phyloP scores from a whole-genome alignment of 306 rosid genomes.

The Mimosa bimucronata region DNA sequence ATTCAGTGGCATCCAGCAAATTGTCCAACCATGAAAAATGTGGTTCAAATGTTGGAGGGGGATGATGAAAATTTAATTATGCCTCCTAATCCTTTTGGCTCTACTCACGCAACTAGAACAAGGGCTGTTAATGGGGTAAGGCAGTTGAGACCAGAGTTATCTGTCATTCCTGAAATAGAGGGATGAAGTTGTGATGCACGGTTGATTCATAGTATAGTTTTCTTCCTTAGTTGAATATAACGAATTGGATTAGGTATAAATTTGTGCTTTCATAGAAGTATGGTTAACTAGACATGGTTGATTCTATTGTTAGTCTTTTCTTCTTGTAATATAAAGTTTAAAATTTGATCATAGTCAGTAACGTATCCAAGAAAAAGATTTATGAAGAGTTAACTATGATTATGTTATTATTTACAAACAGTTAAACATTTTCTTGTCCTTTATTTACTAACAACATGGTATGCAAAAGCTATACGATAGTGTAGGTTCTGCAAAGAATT shows the following conservation, averaged over 20 bases:
- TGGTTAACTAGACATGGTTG: too few species aligned
- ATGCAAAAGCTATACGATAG: too few species aligned
- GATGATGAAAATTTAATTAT: neutral
- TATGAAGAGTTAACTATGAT: too few species aligned
- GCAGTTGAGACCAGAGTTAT: neutral
- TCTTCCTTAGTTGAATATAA: neutral
- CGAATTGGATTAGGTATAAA: neutral
- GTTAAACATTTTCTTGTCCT: too few species aligned
- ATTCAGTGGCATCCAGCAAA: neutral
- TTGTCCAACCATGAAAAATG: conserved; percentile 2
- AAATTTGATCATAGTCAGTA: neutral
- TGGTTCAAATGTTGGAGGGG: neutral
- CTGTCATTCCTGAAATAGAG: conserved; percentile 34
- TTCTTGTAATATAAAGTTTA: neutral
- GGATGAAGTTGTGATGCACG: conserved; percentile 18
- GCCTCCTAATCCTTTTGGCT: conserved; percentile 46
- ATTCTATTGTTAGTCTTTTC: neutral
- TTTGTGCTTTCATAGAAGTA: neutral
- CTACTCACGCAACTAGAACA: conserved; percentile 9
- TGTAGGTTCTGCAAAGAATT: too few species aligned
- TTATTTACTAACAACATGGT: too few species aligned
- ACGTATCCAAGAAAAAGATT: neutral
- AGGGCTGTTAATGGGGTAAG: neutral
- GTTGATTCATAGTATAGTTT: neutral
- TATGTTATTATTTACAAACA: too few species aligned